These are phyloP conservation scores for Falciphora oryzae DNA, from an alignment of 2,329 filamentous ascomycete genomes.

Conservation along the genomic window DNA sequence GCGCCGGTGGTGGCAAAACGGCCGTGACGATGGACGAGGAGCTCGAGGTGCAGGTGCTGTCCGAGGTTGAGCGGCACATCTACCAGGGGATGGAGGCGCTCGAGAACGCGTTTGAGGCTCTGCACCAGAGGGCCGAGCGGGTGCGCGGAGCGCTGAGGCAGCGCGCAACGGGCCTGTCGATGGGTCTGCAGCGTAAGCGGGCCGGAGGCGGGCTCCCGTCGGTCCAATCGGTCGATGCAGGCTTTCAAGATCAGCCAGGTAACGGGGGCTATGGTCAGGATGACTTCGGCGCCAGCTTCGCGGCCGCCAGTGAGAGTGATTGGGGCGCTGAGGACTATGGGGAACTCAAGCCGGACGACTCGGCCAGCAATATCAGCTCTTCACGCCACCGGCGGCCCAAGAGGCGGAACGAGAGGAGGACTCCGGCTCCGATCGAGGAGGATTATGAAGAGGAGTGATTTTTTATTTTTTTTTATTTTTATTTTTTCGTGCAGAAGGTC, in stretches of 20 bases:
- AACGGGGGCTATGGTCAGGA: conserved; percentile 10
- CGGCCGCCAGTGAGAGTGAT: conserved; percentile 45
- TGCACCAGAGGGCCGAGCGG: conserved; percentile 79
- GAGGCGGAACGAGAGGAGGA: conserved; percentile 61
- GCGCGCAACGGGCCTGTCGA: conserved; percentile 70
- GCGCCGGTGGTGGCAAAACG: conserved; percentile 38
- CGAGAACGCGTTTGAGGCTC: conserved; percentile 86
- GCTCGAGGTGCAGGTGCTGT: conserved; percentile 81
- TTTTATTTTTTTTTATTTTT: too few relatives aligned
- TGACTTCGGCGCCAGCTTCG: conserved; percentile 1
- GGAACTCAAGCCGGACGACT: conserved; percentile 70
- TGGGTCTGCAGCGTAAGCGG: conserved; percentile 54
- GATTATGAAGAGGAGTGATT: conserved; percentile 47
- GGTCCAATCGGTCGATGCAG: neutral
- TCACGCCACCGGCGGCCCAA: conserved; percentile 62
- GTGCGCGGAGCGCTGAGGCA: conserved; percentile 76
- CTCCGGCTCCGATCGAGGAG: conserved; percentile 68
- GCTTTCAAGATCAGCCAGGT: conserved; percentile 37
- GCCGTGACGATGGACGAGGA: conserved; percentile 89
- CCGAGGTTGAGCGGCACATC: conserved; percentile 89
- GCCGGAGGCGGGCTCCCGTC: neutral
- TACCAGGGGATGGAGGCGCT: conserved; percentile 91
- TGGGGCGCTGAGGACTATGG: conserved; percentile 50
- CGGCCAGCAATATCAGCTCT: conserved; percentile 73
- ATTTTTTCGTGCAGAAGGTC: too few relatives aligned